Evolutionary conservation across 1,284 basidiomycete genomes (phyloP).

Genomic region (Boletus mariae): DNA sequence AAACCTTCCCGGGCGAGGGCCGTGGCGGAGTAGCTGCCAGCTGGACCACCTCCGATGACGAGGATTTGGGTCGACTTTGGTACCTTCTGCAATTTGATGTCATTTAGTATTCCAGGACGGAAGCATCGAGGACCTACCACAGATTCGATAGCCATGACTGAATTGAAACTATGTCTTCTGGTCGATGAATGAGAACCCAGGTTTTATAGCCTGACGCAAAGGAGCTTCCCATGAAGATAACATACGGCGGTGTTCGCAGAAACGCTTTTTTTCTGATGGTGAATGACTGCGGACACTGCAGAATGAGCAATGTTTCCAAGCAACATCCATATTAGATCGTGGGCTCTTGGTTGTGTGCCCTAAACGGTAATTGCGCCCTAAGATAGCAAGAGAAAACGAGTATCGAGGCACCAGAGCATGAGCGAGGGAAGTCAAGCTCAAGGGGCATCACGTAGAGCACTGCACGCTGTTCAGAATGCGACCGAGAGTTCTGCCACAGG

Average conservation of each 20-base stretch:
- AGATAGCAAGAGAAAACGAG: not conserved
- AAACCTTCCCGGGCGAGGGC: conserved; percentile 1
- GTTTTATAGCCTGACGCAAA: not conserved
- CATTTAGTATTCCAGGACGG: not conserved
- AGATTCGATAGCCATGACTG: not conserved
- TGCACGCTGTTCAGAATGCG: not conserved
- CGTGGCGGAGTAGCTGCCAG: not conserved
- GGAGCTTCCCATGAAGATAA: not conserved
- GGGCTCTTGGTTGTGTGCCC: not conserved
- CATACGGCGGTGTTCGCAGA: not conserved
- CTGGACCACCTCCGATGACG: conserved; percentile 2
- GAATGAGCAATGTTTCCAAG: not conserved
- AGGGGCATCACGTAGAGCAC: not conserved
- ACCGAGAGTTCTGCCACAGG: not conserved
- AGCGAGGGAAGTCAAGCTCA: not conserved
- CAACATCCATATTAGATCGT: not conserved
- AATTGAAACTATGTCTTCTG: not conserved
- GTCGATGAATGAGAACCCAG: not conserved
- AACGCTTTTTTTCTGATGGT: not conserved
- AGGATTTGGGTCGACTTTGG: conserved; percentile 1
- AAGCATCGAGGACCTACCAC: not conserved
- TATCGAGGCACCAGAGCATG: not conserved
- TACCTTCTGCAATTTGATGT: not conserved
- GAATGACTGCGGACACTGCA: not conserved
- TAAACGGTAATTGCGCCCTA: not conserved